Base-by-base conservation (phyloP, 768 basidiomycete species). In the Russula griseocarnosa region DNA sequence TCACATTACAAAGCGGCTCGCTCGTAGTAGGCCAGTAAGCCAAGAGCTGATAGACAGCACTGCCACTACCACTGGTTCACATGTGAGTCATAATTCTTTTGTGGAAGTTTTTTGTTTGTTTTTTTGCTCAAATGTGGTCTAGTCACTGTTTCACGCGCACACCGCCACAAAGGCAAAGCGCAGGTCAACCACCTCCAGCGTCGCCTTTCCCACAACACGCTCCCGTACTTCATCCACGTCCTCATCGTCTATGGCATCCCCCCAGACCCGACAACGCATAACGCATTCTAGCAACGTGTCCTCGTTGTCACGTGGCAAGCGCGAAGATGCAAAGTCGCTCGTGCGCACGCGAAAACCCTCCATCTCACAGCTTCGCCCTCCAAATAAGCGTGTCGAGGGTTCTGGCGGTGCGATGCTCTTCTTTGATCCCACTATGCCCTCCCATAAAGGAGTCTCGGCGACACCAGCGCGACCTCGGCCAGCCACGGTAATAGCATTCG, bases 1-100 rank as follows among this genome's bases (percentile, higher is more conserved):
- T 0, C 89, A 90, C 73, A 77, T 92, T 61, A 81, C 79, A 44
- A 91, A 92, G 73, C 80, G 88, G 61, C 83, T 89, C 13, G 89
- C 88, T 1, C 83, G 87, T 13, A 84, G 87, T 30, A 79, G 88
- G 57, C 89, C 88, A 2, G 78, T 90, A 16, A 90, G 89, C 22
- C 84, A 20, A 81, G 85, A 72, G 80, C 80, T 66, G 73, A 77
- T 57, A 51, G 69, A 71, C 58, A 74, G 75, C 59, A 82, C 84
- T 18, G 36, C 28, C 42, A 81, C 84, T 18, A 30, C 28, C 42
- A 40, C 34, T 26, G 44, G 61, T 36, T 26, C 56, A 46, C 66
- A 67, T 36, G 68, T 69, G 60, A 60, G 68, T 61, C 40, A 44
- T 78, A 78, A 24, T 49, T 49, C 38, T 50, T 34, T 7, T 42